Base-by-base conservation (phyloP, 2,329 filamentous ascomycete species). In the Cordyceps militaris region DNA sequence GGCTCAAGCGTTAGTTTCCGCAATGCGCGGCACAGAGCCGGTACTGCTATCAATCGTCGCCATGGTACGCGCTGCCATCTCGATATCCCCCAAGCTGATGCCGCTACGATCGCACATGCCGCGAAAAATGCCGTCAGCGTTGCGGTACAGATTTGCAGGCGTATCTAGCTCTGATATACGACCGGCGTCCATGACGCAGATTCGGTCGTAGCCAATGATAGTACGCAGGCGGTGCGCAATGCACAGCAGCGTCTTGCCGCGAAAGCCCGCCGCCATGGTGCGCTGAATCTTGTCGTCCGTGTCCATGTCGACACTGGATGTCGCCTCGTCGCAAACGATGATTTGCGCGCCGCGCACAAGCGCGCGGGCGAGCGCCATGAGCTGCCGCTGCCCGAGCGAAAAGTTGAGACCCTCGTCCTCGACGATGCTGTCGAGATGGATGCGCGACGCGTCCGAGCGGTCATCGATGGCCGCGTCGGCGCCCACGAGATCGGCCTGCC, bases 371-470 rank as follows among this genome's bases (percentile, higher is more conserved):
- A 99, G 80, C 1, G 94, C 94, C 88, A 97, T 96, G 50, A 97
- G 83, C 72, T 97, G 94, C 3, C 94, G 85, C 74, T 97, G 93
- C 7, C 93, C 93, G 10, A 97, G 85, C 0, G 91, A 96, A 77
- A 96, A 97, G 73, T 97, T 97, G 61, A 96, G 80, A 0, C 94
- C 94, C 74, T 97, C 93, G 69, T 97, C 94, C 65, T 97, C 91
- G 2, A 97, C 93, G 2, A 84, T 67, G 16, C 82, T 87, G 72
- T 97, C 93, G 23, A 99, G 86, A 63, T 91, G 85, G 60, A 96
- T 88, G 57, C 88, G 84, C 2, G 70, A 67, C 8, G 66, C 87
- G 2, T 97, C 91, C 0, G 84, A 70, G 16, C 81, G 86, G 23
- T 96, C 85, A 61, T 90, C 85, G 52, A 93, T 85, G 38, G 86